phyloP scores from a whole-genome alignment of 495 filamentous ascomycete species.

The Podospora fimiseda region DNA sequence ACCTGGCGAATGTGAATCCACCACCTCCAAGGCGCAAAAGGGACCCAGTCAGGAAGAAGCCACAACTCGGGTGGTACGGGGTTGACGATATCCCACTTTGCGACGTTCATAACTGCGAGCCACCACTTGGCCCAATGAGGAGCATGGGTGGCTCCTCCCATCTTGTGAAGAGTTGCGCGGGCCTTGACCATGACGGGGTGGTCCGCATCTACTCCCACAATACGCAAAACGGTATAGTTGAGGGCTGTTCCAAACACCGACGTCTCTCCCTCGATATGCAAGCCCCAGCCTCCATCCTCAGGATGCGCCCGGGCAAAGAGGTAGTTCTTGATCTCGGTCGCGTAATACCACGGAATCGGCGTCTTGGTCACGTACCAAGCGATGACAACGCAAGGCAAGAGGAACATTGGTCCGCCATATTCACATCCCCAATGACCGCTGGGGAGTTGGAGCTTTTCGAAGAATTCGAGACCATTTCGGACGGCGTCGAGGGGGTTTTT shows the following conservation, averaged over 20 bases:
- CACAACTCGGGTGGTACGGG: slow-evolving; percentile 90
- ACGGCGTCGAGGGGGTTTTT: slow-evolving; percentile 70
- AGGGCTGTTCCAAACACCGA: slow-evolving; percentile 83
- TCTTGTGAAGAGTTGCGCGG: slow-evolving; percentile 68
- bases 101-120: slow-evolving; percentile 76
- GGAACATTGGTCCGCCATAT: slow-evolving; percentile 85
- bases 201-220: slow-evolving; percentile 85
- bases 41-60: slow-evolving; percentile 93
- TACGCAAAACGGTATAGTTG: slow-evolving; percentile 79
- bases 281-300: slow-evolving; percentile 90
- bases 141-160: slow-evolving; percentile 77
- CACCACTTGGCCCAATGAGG: slow-evolving; percentile 97
- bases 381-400: slow-evolving; percentile 78
- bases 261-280: slow-evolving; percentile 94
- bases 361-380: slow-evolving; percentile 90
- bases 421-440: slow-evolving; percentile 95
- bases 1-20: slow-evolving; percentile 97
- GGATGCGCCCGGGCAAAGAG: slow-evolving; percentile 81
- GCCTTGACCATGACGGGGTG: slow-evolving; percentile 84
- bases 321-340: slow-evolving; percentile 89
- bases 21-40: slow-evolving; percentile 93
- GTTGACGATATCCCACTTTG: slow-evolving; percentile 88
- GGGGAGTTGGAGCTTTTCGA: slow-evolving; percentile 79
- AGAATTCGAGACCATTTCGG: slow-evolving; percentile 81
- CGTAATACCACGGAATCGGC: slow-evolving; percentile 71